These are phyloP conservation scores for Acacia crassicarpa DNA, from an alignment of 306 rosid species.

Conservation along the genomic window DNA sequence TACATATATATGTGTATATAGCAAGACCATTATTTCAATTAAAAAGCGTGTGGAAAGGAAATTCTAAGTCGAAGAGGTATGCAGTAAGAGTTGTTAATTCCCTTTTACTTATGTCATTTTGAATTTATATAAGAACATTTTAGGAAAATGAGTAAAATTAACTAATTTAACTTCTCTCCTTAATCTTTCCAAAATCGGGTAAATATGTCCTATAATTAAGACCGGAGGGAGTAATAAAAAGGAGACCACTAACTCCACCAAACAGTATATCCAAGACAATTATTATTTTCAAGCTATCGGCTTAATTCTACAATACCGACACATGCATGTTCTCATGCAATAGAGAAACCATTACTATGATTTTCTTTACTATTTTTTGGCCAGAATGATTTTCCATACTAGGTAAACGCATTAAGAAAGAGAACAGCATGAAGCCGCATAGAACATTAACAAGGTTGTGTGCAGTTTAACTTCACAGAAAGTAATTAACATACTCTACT, in stretches of 20 bases:
- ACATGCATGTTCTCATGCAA: background rate
- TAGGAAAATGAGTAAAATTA: no score
- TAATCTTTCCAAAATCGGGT: no score
- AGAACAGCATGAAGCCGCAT: slow-evolving; percentile 11
- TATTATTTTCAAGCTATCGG: slow-evolving; percentile 1
- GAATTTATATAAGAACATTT: no score
- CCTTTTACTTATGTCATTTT: no score
- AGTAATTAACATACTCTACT: slow-evolving; percentile 38
- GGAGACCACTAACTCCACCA: slow-evolving; percentile 1
- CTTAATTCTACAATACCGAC: background rate
- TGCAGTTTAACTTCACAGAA: slow-evolving; percentile 10
- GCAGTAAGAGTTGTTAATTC: no score
- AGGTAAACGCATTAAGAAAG: slow-evolving; percentile 5
- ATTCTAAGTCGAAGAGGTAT: no score
- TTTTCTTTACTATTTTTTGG: background rate
- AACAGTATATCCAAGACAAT: background rate
- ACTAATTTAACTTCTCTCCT: no score
- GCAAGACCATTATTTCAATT: no score
- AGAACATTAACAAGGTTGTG: slow-evolving; percentile 17
- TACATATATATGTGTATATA: no score
- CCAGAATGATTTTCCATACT: slow-evolving; percentile 9
- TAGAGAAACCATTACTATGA: background rate
- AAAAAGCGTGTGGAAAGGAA: no score
- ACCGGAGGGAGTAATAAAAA: no score
- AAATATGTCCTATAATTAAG: no score